These are phyloP conservation scores for Saccharomyces hybrid DNA, from an alignment of 1,139 yeast genomes.

Conservation along the genomic window DNA sequence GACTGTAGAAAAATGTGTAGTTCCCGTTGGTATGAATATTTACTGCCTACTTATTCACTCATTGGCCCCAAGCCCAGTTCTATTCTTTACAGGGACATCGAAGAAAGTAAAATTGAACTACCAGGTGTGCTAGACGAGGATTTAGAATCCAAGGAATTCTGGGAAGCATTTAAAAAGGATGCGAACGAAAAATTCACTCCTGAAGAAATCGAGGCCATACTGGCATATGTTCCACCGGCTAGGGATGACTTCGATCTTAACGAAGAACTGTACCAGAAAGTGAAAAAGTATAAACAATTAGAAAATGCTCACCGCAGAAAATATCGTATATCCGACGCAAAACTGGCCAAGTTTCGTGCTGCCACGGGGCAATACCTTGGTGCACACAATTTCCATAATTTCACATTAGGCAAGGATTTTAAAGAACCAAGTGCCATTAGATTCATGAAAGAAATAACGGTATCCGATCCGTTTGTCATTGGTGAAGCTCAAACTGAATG, in stretches of 20 bases:
- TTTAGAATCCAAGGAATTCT: constrained; percentile 62
- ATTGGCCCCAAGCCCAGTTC: constrained; percentile 82
- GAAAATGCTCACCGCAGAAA: constrained; percentile 65
- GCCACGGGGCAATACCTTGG: constrained; percentile 75
- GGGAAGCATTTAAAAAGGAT: constrained; percentile 49
- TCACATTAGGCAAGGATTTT: constrained; percentile 81
- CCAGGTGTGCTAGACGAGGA: constrained; percentile 60
- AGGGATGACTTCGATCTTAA: constrained; percentile 33
- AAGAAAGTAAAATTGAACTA: constrained; percentile 42
- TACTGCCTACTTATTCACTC: constrained; percentile 83
- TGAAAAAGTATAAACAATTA: constrained; percentile 52
- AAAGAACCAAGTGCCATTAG: constrained; percentile 81
- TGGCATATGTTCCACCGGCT: constrained; percentile 33
- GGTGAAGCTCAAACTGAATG: constrained; percentile 92
- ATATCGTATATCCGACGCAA: constrained; percentile 55
- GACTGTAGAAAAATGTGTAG: constrained; percentile 95
- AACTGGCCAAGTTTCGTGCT: constrained; percentile 54
- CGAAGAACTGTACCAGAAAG: constrained; percentile 35
- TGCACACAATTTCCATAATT: constrained; percentile 90
- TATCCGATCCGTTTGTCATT: constrained; percentile 86
- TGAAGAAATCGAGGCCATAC: constrained; percentile 39
- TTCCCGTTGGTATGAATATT: constrained; percentile 85
- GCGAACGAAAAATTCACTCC: constrained; percentile 41
- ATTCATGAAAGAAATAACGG: constrained; percentile 69
- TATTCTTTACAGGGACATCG: constrained; percentile 52